Evolutionary conservation across 805 yeast genomes (phyloP).

Genomic region (Myxozyma mucilagina): DNA sequence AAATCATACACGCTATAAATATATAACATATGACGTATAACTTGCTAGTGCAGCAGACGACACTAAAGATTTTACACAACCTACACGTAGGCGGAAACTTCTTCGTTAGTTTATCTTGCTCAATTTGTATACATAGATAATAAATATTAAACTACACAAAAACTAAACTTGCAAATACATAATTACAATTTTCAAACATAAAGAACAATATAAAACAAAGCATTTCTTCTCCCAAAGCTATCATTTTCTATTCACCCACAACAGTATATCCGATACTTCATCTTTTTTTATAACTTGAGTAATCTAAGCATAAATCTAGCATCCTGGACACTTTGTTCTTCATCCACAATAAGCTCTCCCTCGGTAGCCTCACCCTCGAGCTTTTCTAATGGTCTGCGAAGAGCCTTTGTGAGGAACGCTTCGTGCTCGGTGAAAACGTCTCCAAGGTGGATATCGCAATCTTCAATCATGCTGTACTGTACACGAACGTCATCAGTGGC

Average conservation of each 20-base stretch:
- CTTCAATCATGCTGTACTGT: conserved; percentile 67
- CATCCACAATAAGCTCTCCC: conserved; percentile 70
- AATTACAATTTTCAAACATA: not conserved
- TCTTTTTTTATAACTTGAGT: conserved; percentile 30
- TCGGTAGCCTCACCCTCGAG: conserved; percentile 48
- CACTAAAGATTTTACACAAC: no score
- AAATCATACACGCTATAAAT: no score
- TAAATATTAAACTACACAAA: no score
- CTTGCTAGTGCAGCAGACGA: no score
- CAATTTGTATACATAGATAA: no score
- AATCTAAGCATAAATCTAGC: conserved; percentile 31
- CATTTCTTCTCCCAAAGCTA: not conserved
- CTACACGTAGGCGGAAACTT: no score
- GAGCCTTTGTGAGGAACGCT: conserved; percentile 71
- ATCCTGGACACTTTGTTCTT: conserved; percentile 63
- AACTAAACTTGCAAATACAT: no score
- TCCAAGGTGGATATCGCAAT: conserved; percentile 61
- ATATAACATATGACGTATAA: no score
- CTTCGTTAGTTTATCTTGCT: no score
- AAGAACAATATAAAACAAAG: not conserved
- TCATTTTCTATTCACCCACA: not conserved
- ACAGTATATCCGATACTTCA: not conserved
- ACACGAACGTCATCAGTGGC: conserved; percentile 94
- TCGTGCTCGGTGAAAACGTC: conserved; percentile 62
- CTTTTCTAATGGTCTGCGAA: conserved; percentile 63